phyloP scores from a whole-genome alignment of 192 early-diverging fungal species.

The Lunasporangiospora selenospora region DNA sequence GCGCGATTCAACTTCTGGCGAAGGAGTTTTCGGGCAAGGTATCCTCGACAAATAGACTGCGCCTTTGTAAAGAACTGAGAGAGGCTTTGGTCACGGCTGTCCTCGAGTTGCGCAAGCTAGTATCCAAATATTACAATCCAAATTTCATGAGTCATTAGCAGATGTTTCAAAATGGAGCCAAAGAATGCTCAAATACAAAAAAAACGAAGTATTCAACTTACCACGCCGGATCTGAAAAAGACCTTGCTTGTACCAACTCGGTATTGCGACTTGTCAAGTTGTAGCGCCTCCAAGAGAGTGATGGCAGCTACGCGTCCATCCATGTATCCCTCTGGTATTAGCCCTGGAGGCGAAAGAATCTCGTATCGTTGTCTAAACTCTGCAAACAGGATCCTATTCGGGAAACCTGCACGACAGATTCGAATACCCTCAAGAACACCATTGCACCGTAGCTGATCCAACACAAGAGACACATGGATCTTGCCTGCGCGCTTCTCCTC shows the following conservation, averaged over 20 bases:
- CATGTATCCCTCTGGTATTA: conserved; percentile 84
- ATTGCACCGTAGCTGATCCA: conserved; percentile 95
- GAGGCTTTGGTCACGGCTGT: conserved; percentile 85
- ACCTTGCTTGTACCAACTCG: conserved; percentile 93
- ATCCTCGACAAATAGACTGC: conserved; percentile 89
- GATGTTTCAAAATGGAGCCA: not conserved
- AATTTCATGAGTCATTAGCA: not conserved
- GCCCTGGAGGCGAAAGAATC: conserved; percentile 79
- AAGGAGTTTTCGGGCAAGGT: conserved; percentile 71
- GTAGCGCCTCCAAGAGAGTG: conserved; percentile 75
- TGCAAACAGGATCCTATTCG: conserved; percentile 89
- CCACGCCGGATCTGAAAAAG: conserved; percentile 95
- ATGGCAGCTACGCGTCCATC: conserved; percentile 89
- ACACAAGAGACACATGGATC: conserved; percentile 82
- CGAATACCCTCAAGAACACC: conserved; percentile 98
- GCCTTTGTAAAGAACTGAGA: conserved; percentile 82
- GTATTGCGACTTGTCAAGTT: conserved; percentile 83
- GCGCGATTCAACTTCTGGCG: conserved; percentile 67
- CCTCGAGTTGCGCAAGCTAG: conserved; percentile 91
- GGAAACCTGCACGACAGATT: conserved; percentile 95
- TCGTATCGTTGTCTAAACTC: conserved; percentile 97
- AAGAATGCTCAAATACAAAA: not conserved
- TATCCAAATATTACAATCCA: not conserved
- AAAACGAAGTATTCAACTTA: conserved; percentile 45
- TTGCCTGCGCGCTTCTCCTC: conserved; percentile 87